phyloP scores from a whole-genome alignment of 306 rosid genomes.

The Leucaena leucocephala region DNA sequence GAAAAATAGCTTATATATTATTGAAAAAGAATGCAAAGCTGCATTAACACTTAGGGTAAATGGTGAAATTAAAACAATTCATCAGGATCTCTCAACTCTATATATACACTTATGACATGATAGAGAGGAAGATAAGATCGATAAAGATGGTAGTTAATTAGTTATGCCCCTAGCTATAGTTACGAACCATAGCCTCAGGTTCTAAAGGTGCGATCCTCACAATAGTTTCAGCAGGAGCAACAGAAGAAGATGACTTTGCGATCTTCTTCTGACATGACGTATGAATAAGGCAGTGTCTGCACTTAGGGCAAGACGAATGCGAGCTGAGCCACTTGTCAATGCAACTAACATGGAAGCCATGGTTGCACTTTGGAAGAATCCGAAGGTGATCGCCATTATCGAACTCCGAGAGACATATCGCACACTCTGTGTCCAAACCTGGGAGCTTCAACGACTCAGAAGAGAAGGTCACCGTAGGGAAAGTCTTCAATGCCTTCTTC shows the following conservation, averaged over 20 bases:
- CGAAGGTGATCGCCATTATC: slow-evolving; percentile 59
- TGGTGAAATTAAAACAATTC: neutral
- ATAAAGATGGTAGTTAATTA: no score
- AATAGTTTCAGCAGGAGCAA: slow-evolving; percentile 41
- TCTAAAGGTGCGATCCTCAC: slow-evolving; percentile 55
- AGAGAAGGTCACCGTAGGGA: slow-evolving; percentile 61
- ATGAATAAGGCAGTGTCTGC: slow-evolving; percentile 78
- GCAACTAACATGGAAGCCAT: slow-evolving; percentile 83
- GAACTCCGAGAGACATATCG: slow-evolving; percentile 78
- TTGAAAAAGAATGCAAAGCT: slow-evolving; percentile 34
- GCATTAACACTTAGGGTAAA: slow-evolving; percentile 30
- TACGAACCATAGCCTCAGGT: slow-evolving; percentile 62
- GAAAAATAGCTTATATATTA: slow-evolving; percentile 7
- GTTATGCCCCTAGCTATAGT: slow-evolving; percentile 19
- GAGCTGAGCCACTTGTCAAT: slow-evolving; percentile 89
- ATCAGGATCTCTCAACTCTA: neutral
- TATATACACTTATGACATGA: neutral
- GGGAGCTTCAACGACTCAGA: slow-evolving; percentile 51
- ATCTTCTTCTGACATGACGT: slow-evolving; percentile 75
- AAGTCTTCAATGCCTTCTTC: slow-evolving; percentile 77
- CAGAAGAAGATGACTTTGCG: slow-evolving; percentile 42
- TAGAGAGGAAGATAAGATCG: neutral
- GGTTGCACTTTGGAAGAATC: slow-evolving; percentile 83
- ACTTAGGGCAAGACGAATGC: slow-evolving; percentile 92
- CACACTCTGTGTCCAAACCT: slow-evolving; percentile 70